These are phyloP conservation scores for Linum usitatissimum DNA, from an alignment of 345 rosid species.

Conservation along the genomic window DNA sequence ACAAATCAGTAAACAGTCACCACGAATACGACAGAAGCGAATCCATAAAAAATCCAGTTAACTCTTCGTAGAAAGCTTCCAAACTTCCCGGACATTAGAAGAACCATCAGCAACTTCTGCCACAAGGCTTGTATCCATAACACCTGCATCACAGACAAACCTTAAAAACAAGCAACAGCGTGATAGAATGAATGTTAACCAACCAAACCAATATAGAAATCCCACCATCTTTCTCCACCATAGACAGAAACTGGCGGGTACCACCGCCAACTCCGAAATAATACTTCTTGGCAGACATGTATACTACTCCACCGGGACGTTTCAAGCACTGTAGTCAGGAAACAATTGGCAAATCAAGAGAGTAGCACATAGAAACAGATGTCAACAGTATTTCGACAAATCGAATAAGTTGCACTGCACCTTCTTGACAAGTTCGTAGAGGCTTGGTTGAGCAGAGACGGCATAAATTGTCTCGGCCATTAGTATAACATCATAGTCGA, in stretches of 20 bases:
- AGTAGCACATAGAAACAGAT: not conserved
- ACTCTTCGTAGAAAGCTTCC: conserved; percentile 47
- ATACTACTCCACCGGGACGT: conserved; percentile 53
- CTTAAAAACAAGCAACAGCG: not conserved
- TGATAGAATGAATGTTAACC: not conserved
- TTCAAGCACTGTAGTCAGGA: conserved; percentile 41
- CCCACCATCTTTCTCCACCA: conserved; percentile 76
- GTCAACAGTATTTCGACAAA: not conserved
- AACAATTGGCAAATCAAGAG: not conserved
- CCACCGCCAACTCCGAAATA: conserved; percentile 98
- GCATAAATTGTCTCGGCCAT: conserved; percentile 2
- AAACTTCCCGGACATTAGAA: conserved; percentile 80
- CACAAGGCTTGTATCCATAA: conserved; percentile 48
- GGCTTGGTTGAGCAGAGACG: not conserved
- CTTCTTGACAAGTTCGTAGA: conserved; percentile 1
- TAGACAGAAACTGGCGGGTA: conserved; percentile 64
- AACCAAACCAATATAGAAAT: not conserved
- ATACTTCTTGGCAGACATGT: conserved; percentile 84
- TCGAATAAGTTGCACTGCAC: not conserved
- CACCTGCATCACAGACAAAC: conserved; percentile 29
- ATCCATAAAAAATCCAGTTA: too few species aligned
- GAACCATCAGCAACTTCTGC: conserved; percentile 84
- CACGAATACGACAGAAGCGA: not conserved
- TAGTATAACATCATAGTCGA: not conserved
- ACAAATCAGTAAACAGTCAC: too few species aligned